These are phyloP conservation scores for Lyophyllum shimeji DNA, from an alignment of 768 basidiomycete species.

Conservation along the genomic window DNA sequence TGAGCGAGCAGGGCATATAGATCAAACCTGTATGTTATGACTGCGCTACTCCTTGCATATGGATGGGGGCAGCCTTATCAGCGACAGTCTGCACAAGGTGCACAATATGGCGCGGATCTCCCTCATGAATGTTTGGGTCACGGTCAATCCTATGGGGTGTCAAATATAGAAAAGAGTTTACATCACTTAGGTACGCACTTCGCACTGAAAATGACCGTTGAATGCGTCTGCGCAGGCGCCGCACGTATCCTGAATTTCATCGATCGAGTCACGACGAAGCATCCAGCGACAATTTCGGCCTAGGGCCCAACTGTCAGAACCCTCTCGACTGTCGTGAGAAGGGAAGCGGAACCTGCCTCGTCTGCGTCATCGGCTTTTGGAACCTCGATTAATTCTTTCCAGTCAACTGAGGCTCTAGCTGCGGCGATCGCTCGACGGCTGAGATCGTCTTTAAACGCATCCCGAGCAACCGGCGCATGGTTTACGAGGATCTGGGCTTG, in stretches of 20 bases:
- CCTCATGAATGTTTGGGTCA: conserved; percentile 12
- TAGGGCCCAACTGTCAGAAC: conserved; percentile 27
- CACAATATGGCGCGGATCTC: conserved; percentile 25
- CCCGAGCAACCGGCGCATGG: conserved; percentile 23
- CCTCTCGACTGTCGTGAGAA: background rate
- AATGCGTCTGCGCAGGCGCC: conserved; percentile 31
- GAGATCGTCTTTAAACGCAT: conserved; percentile 28
- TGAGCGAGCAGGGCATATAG: background rate
- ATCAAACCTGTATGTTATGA: no score
- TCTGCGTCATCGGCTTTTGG: conserved; percentile 14
- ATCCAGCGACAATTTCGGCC: conserved; percentile 41
- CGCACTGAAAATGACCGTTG: conserved; percentile 37
- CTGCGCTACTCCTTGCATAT: conserved; percentile 19
- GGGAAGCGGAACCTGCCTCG: background rate
- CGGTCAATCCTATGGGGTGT: conserved; percentile 23
- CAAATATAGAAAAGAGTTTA: conserved; percentile 6
- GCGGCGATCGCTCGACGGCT: conserved; percentile 17
- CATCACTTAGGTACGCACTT: conserved; percentile 31
- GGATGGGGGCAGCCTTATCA: conserved; percentile 31
- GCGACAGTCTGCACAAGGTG: conserved; percentile 34
- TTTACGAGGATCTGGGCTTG: conserved; percentile 32
- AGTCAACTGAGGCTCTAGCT: conserved; percentile 25
- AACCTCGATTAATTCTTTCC: conserved; percentile 34
- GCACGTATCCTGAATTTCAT: conserved; percentile 41
- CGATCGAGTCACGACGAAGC: conserved; percentile 36